A percentile compares a stretch with the other conserved stretches of the same genome.
These are phyloP conservation scores for Fusarium annulatum DNA, from an alignment of 2,329 filamentous ascomycete species.

Conservation along the genomic window DNA sequence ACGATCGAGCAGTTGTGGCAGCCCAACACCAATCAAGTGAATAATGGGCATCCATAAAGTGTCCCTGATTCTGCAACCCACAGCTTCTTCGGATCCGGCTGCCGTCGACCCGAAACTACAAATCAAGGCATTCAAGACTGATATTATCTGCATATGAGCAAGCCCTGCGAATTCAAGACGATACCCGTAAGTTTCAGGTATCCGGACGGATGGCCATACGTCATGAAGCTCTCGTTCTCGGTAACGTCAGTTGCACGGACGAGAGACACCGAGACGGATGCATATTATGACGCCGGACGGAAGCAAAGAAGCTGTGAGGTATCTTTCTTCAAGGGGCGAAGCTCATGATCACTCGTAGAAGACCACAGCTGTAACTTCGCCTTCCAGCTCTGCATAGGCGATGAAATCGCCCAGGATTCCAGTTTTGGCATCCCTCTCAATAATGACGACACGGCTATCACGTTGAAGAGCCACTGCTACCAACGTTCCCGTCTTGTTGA, in stretches of 20 bases:
- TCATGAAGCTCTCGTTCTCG: neutral
- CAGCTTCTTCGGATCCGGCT: conserved; percentile 18
- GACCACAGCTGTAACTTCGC: conserved; percentile 59
- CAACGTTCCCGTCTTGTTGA: conserved; percentile 72
- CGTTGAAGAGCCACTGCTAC: conserved; percentile 74
- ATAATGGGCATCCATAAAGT: conserved; percentile 5
- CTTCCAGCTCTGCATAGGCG: conserved; percentile 55
- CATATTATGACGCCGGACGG: neutral
- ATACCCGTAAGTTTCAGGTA: neutral
- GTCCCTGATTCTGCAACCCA: conserved; percentile 36
- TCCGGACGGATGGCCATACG: neutral
- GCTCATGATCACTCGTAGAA: conserved; percentile 55
- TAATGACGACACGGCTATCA: conserved; percentile 69
- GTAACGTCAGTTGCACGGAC: neutral
- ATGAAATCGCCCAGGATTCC: conserved; percentile 65
- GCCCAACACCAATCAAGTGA: conserved; percentile 4
- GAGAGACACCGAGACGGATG: neutral
- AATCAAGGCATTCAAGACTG: neutral
- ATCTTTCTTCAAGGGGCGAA: neutral
- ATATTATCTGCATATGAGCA: neutral
- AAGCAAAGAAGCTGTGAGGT: neutral
- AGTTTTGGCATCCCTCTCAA: conserved; percentile 67
- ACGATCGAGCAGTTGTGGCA: conserved; percentile 23
- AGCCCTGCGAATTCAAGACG: neutral
- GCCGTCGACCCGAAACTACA: conserved; percentile 26